These are phyloP conservation scores for Pulveroboletus sp. DNA, from an alignment of 768 basidiomycete genomes.

Conservation along the genomic window DNA sequence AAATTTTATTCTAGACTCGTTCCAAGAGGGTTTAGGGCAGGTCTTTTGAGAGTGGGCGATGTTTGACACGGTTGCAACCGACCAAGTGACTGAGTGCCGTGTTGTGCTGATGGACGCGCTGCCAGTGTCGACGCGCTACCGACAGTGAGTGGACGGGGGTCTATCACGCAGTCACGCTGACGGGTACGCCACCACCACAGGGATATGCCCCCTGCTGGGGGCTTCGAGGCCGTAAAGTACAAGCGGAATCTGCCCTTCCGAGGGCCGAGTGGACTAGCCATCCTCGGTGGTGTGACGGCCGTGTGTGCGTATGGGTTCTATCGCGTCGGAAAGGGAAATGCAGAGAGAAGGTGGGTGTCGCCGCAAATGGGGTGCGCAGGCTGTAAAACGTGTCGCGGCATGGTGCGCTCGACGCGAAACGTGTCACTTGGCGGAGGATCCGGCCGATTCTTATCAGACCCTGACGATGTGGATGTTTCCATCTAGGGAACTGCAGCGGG, in stretches of 20 bases:
- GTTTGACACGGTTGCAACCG: constrained; percentile 3
- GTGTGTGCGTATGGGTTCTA: constrained; percentile 92
- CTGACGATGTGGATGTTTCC: constrained; percentile 28
- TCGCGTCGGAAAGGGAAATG: constrained; percentile 83
- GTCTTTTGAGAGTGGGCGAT: constrained; percentile 3
- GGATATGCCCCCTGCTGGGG: constrained; percentile 94
- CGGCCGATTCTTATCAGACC: constrained; percentile 47
- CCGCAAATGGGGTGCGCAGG: constrained; percentile 47
- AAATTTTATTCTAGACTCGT: too few relatives aligned
- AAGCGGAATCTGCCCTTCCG: constrained; percentile 92
- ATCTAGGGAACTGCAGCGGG: constrained; percentile 85
- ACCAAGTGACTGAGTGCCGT: constrained; percentile 17
- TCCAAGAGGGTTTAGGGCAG: constrained; percentile 28
- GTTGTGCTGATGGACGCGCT: neutral
- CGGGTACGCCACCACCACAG: constrained; percentile 40
- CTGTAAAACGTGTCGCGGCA: constrained; percentile 61
- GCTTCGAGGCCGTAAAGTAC: constrained; percentile 91
- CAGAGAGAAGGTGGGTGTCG: constrained; percentile 82
- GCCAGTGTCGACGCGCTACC: constrained; percentile 27
- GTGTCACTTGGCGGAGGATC: constrained; percentile 56
- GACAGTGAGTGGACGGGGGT: constrained; percentile 25
- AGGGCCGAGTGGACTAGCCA: constrained; percentile 79
- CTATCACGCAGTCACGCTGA: constrained; percentile 4
- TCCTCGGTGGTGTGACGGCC: constrained; percentile 83
- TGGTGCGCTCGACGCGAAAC: constrained; percentile 66